Percentiles rank a stretch among this genome's conserved stretches.
Conservation (phyloP, 208 protist species). For the Leishmania lainsoni region DNA sequence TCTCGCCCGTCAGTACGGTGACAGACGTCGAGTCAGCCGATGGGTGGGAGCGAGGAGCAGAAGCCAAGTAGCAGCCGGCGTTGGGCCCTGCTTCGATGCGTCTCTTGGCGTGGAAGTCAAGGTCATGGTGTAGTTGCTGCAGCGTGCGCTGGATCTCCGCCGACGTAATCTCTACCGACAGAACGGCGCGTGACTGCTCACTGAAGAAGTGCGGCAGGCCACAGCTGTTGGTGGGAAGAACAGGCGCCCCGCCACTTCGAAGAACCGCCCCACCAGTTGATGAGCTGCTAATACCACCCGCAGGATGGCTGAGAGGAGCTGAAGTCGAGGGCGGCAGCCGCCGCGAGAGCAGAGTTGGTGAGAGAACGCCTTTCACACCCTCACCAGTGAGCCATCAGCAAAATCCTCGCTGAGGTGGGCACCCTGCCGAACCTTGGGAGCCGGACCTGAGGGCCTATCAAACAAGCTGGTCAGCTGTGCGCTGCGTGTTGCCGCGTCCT, state of each 20-base stretch:
- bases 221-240: slow-evolving; percentile 39
- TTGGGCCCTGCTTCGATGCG: slow-evolving; percentile 1
- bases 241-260: slow-evolving; percentile 21
- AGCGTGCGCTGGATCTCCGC: slow-evolving; percentile 18
- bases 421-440: neutral
- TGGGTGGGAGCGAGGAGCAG: neutral
- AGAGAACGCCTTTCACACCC: neutral
- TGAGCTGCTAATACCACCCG: neutral
- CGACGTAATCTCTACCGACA: slow-evolving; percentile 32
- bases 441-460: slow-evolving; percentile 10
- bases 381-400: neutral
- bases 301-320: neutral
- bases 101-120: slow-evolving; percentile 9
- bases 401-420: neutral
- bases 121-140: neutral
- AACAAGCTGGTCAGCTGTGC: slow-evolving; percentile 18
- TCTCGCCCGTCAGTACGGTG: neutral
- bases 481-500: slow-evolving; percentile 15
- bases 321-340: neutral
- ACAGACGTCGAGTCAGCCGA: neutral
- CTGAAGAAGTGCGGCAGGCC: slow-evolving; percentile 53
- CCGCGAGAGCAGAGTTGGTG: neutral
- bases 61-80: neutral
- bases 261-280: slow-evolving; percentile 21
- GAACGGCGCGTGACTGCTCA: slow-evolving; percentile 42